Base-by-base conservation (phyloP, 139 green algal genomes). In the Picochlorum sp. region DNA sequence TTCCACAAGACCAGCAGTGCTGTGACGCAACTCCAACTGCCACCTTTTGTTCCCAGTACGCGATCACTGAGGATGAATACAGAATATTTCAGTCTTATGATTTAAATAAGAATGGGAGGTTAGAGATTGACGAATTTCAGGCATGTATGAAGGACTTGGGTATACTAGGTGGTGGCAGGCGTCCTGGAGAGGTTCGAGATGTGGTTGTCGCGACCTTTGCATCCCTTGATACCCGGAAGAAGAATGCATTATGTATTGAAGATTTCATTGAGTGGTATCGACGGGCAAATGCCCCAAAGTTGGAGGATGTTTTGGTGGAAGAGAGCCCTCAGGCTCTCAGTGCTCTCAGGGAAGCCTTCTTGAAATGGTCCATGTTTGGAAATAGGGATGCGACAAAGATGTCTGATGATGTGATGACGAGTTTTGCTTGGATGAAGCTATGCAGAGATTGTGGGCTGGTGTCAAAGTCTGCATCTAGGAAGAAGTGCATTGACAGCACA, bases 121-220 rank as follows among this genome's bases (percentile, higher is more conserved):
- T 65, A 65, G 58, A 65, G 58, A 52, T 65, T 18, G 20, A 51
- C 13, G 58, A 65, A 28, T 23, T 65, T 65, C n/a, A 26, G 23
- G 23, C 58, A 6, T 23, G 13, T 14, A 65, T 65, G 58, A 23
- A 11, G 13, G 21, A 65, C 37, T 9, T 65, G 7, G 58, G 58
- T 6, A 21, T 65, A 18, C 21, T 65, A 13, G 21, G 26, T 52
- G 58, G 58, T 16, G 13, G 23, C 15, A 26, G 18, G 11, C 58
- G 41, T 32, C 30, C 56, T 45, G 23, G n/a, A 23, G 58, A 65
- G 20, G 15, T 18, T 23, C 58, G 57, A 18, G 58, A 28, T 32
- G 21, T 24, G 13, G 58, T 65, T 32, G 58, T 65, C 1, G 20
- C 58, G n/a, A 50, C 58, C 0, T 65, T 65, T 65, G 23, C 58